Evolutionary conservation across 2,329 filamentous ascomycete genomes (phyloP), one percentile per base, ranked within the genome.

Genomic region (Stachybotrys chartarum): DNA sequence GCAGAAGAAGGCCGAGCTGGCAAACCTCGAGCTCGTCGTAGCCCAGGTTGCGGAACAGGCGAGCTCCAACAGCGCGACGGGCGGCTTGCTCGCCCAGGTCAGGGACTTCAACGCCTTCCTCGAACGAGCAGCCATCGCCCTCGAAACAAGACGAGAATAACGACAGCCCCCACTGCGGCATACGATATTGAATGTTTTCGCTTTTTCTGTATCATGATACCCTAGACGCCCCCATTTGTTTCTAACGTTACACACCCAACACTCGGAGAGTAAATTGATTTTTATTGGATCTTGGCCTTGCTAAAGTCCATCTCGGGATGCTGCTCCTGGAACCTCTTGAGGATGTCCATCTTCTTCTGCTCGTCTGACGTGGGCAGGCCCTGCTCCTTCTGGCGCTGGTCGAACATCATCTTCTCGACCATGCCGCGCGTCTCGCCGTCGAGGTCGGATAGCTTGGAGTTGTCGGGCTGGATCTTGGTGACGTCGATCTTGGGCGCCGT

Each of bases 331-430:
- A 99, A 97, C 77, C 95, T 91, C 75, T 90, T 88, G 69, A 99
- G 75, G 65, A 99, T 87, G 55, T 99, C 93, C 68, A 85, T 75
- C 82, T 97, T 97, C 80, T 92, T 90, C 81, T 96, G 86, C 78
- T 99, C 94, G 63, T 97, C 94, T 61, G 90, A 96, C 12, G 87
- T 91, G 50, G 91, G 90, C 72, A 88, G 81, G 5, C 94, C 94
- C 72, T 82, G 78, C 78, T 97, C 92, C 84, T 99, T 99, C 78
- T 97, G 92, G 62, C 89, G 81, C 80, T 99, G 94, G 77, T 99
- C 94, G 67, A 83, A 99, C 94, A 99, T 99, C 94, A 99, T 99
- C 84, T 99, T 99, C 84, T 99, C 94, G 49, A 99, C 94, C 93
- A 99, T 97, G 57, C 86, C 83, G 60, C 94, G 83, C 54, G 94